A percentile compares a stretch with the other conserved stretches of the same genome.
Conservation (phyloP, 495 filamentous ascomycete species). For the Xylaria bambusicola region DNA sequence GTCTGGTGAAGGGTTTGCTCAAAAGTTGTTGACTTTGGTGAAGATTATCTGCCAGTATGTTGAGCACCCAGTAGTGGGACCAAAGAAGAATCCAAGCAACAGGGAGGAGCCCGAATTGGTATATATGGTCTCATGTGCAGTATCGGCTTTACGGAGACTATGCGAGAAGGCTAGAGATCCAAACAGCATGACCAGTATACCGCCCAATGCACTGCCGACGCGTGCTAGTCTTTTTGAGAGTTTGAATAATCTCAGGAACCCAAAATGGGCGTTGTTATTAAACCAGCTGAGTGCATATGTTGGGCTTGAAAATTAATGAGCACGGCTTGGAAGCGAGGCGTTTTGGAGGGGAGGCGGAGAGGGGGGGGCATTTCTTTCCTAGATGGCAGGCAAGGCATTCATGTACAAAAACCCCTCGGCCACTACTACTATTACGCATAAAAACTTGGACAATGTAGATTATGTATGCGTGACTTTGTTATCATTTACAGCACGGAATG, state of each 20-base stretch:
- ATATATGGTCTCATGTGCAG: constrained; percentile 68
- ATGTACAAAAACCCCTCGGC: constrained; percentile 22
- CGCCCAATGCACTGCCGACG: constrained; percentile 65
- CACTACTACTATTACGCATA: constrained; percentile 7
- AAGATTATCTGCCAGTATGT: constrained; percentile 66
- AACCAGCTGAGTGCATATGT: constrained; percentile 74
- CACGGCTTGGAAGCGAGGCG: constrained; percentile 23
- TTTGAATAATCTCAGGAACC: constrained; percentile 56
- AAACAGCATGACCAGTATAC: constrained; percentile 56
- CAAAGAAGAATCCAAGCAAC: constrained; percentile 32
- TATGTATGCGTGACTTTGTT: constrained; percentile 14
- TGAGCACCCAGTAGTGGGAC: constrained; percentile 39
- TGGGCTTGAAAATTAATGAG: constrained; percentile 53
- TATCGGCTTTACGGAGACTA: constrained; percentile 68
- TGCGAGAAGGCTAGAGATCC: constrained; percentile 71
- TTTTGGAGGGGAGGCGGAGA: not conserved
- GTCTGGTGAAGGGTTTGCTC: constrained; percentile 81
- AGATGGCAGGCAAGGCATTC: constrained; percentile 10
- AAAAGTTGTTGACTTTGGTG: constrained; percentile 72
- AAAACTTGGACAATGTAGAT: constrained; percentile 21
- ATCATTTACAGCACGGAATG: no score
- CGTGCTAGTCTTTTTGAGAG: constrained; percentile 71
- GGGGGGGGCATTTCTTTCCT: constrained; percentile 14
- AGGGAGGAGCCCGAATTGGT: constrained; percentile 49
- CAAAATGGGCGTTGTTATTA: constrained; percentile 59